Conservation (phyloP, 139 green algal genomes). For the Chlamydomonas sphaeroides region DNA sequence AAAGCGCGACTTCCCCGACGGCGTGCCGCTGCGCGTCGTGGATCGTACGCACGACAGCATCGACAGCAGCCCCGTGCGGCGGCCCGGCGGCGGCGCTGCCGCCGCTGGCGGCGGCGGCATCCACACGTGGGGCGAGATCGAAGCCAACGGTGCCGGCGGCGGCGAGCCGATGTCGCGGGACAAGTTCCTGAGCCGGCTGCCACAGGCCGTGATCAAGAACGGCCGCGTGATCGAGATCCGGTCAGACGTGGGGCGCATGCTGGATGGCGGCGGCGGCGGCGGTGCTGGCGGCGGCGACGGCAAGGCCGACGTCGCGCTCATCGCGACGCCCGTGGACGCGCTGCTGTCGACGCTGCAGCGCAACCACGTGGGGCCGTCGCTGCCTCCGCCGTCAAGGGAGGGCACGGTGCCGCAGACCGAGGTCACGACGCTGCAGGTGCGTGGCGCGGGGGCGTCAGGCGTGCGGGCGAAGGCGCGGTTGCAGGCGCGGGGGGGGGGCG, state of each 20-base stretch:
- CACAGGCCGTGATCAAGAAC: constrained; percentile 62
- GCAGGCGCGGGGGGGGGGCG: too few species aligned
- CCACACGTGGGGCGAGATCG: constrained; percentile 46
- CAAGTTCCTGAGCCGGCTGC: constrained; percentile 62
- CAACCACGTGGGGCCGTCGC: constrained; percentile 52
- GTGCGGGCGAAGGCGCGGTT: too few species aligned
- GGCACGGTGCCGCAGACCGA: constrained; percentile 18
- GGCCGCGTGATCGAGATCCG: constrained; percentile 60
- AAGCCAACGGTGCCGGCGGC: not conserved
- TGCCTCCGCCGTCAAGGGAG: constrained; percentile 49
- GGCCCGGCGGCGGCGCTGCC: not conserved
- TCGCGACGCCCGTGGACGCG: constrained; percentile 49
- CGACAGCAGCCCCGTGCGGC: not conserved
- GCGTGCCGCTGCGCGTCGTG: constrained; percentile 59
- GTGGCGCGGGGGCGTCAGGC: too few species aligned
- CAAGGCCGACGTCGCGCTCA: constrained; percentile 37
- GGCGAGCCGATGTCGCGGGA: constrained; percentile 34
- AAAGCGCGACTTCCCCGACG: constrained; percentile 62
- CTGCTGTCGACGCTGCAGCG: constrained; percentile 55
- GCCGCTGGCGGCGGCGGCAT: constrained; percentile 46
- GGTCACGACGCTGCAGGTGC: constrained; percentile 30
- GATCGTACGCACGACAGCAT: constrained; percentile 33
- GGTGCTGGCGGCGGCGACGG: not conserved
- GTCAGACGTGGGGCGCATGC: constrained; percentile 26
- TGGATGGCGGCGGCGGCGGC: not conserved